Percentiles rank a stretch among this genome's conserved stretches.
Evolutionary conservation across 495 filamentous ascomycete species (phyloP).

Genomic region (Neurospora pannonica): DNA sequence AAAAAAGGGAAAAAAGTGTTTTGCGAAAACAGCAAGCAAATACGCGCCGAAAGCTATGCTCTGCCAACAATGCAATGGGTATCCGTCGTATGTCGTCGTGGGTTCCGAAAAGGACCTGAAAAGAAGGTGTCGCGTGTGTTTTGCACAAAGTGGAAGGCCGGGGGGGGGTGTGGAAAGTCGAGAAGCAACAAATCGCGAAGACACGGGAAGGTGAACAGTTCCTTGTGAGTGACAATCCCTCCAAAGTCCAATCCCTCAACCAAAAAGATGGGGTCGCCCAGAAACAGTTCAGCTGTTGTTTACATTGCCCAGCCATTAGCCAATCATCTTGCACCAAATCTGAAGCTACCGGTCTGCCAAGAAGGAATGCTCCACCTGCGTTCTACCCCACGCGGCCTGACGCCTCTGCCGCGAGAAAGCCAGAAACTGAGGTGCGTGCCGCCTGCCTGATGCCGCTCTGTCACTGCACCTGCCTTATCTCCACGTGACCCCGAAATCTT

Average conservation of each 20-base stretch:
- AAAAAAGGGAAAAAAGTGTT: neutral
- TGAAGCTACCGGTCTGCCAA: neutral
- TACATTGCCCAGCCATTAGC: neutral
- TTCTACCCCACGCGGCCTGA: neutral
- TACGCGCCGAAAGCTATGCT: neutral
- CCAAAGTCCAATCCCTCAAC: neutral
- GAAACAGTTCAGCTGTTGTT: neutral
- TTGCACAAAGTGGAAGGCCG: neutral
- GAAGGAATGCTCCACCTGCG: neutral
- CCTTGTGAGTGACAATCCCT: neutral
- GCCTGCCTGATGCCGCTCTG: neutral
- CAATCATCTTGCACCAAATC: neutral
- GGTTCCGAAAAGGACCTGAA: neutral
- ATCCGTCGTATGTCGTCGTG: neutral
- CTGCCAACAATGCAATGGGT: neutral
- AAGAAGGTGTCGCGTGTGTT: neutral
- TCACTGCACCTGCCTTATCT: conserved; percentile 9
- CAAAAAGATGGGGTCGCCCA: neutral
- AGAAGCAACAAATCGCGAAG: neutral
- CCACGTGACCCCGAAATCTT: conserved; percentile 21
- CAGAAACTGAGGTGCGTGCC: neutral
- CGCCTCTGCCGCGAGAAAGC: neutral
- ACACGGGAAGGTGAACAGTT: neutral
- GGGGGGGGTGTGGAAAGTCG: neutral
- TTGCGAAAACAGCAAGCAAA: neutral